Conservation (phyloP, 257 asterid genomes). For the Euphrasia confusa region DNA sequence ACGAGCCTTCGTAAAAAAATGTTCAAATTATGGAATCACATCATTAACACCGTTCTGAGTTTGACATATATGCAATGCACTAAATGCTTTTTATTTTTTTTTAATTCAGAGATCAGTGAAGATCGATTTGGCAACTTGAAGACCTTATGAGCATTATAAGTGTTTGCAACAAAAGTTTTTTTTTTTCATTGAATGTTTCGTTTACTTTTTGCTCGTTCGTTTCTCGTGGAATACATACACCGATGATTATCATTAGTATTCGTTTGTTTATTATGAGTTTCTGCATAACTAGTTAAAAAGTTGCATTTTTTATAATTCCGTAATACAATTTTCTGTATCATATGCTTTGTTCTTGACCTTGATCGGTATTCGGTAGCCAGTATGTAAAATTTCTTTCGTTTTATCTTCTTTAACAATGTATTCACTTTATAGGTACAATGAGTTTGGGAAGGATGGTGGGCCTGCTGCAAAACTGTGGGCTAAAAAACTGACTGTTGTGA, state of each 20-base stretch:
- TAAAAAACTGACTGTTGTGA: slow-evolving; percentile 43
- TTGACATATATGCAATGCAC: background rate
- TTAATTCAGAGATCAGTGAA: background rate
- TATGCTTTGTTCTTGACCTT: slow-evolving; percentile 10
- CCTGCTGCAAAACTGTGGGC: slow-evolving; percentile 59
- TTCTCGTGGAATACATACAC: background rate
- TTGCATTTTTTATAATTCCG: background rate
- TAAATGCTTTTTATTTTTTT: background rate
- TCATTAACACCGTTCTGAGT: background rate
- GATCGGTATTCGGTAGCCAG: background rate
- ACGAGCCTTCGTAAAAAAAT: too few relatives aligned
- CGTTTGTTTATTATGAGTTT: background rate
- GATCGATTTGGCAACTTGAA: background rate
- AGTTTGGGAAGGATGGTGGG: slow-evolving; percentile 74
- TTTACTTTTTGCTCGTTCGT: background rate
- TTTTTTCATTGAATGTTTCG: background rate
- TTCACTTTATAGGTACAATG: slow-evolving; percentile 49
- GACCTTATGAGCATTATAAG: background rate
- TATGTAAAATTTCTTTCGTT: background rate
- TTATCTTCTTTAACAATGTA: background rate
- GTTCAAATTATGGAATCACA: slow-evolving; percentile 1
- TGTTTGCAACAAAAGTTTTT: background rate
- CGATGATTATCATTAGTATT: background rate
- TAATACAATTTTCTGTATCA: background rate
- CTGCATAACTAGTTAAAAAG: background rate